phyloP scores from a whole-genome alignment of 129 eudicot genomes.

The Pseudognaphalium luteoalbum region DNA sequence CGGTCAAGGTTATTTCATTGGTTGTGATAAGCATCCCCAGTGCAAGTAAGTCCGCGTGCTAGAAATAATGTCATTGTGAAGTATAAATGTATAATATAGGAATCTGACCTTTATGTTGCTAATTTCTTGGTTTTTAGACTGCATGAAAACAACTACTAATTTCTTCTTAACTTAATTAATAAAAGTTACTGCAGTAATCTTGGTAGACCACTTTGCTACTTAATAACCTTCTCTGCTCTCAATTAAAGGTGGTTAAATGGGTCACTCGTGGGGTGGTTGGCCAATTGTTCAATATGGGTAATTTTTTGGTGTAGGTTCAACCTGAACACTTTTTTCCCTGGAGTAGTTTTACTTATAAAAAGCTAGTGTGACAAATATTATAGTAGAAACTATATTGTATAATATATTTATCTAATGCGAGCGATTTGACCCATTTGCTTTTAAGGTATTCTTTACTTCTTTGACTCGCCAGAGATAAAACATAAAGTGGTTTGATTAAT shows the following conservation, averaged over 20 bases:
- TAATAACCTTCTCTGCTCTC: too few species aligned
- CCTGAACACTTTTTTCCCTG: too few species aligned
- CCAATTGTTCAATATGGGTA: too few species aligned
- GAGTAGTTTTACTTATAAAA: too few species aligned
- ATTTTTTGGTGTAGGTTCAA: too few species aligned
- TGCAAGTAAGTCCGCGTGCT: constrained; percentile 75
- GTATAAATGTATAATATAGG: background rate
- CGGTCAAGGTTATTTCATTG: constrained; percentile 89
- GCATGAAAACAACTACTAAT: background rate
- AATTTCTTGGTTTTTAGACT: background rate
- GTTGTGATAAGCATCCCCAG: constrained; percentile 91
- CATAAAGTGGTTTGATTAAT: background rate
- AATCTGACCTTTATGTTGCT: background rate
- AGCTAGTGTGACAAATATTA: background rate
- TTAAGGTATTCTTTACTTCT: background rate
- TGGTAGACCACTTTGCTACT: too few species aligned
- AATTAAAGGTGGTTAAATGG: too few species aligned
- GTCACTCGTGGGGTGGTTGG: too few species aligned
- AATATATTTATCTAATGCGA: background rate
- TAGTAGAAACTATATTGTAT: background rate
- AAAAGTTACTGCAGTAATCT: too few species aligned
- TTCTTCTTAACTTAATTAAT: too few species aligned
- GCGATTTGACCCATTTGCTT: background rate
- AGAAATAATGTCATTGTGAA: background rate
- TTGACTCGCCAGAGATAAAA: too few species aligned